These are phyloP conservation scores for Aspergillus sparsus DNA, from an alignment of 495 filamentous ascomycete genomes.

Conservation along the genomic window DNA sequence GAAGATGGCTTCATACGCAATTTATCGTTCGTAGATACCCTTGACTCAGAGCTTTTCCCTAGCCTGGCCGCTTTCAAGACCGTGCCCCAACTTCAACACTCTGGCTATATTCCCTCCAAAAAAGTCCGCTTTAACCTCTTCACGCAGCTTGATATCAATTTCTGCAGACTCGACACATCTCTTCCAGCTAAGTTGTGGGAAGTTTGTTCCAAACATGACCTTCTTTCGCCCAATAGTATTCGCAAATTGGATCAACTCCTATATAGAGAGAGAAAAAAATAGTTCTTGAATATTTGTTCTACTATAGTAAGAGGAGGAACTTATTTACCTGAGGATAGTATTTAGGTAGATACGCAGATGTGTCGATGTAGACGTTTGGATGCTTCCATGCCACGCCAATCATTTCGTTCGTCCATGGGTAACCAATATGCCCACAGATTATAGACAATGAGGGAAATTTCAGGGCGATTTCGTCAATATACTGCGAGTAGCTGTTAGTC, in stretches of 20 bases:
- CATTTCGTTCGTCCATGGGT: constrained; percentile 10
- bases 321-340: neutral
- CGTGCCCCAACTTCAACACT: constrained; percentile 3
- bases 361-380: constrained; percentile 13
- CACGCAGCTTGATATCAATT: neutral
- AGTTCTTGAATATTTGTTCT: too few relatives aligned
- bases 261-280: too few relatives aligned
- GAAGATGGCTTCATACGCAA: too few relatives aligned
- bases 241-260: constrained; percentile 10
- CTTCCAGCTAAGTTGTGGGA: constrained; percentile 11
- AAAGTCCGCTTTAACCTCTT: neutral
- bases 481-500: neutral
- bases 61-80: too few relatives aligned
- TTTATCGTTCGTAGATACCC: too few relatives aligned
- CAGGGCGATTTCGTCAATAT: constrained; percentile 5
- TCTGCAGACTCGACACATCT: constrained; percentile 1
- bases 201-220: constrained; percentile 19
- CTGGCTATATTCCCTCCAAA: neutral
- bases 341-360: neutral
- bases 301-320: too few relatives aligned
- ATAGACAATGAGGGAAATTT: neutral
- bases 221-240: constrained; percentile 11
- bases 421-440: constrained; percentile 8
- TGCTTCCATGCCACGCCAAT: constrained; percentile 14
- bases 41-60: too few relatives aligned